Evolutionary conservation across 2,329 filamentous ascomycete species (phyloP), one percentile per base, ranked within the genome.

Genomic region (Verticillium klebahnii): DNA sequence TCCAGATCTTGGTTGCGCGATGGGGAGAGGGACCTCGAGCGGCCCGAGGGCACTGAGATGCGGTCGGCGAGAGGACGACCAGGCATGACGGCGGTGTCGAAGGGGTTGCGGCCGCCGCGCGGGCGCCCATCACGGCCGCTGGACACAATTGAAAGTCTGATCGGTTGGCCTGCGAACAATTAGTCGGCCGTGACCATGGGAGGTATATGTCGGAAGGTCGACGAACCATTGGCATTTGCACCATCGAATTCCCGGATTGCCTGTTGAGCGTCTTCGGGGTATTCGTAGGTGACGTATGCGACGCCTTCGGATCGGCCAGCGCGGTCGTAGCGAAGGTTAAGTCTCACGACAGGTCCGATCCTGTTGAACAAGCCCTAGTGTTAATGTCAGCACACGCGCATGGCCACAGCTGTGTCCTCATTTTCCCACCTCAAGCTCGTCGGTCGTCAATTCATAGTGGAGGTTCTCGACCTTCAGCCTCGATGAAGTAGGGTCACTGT

Each of bases 391-490:
- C 32, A 39, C 77, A 31, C 78, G 74, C 56, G 31, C 23, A 14
- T 6, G 8, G 8, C 3, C 9, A 5, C n/a, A 14, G 11, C 23
- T n/a, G 6, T 31, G 3, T 12, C 9, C 29, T 17, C 17, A 29
- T 39, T 36, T 11, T 57, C 76, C 61, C 78, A 96, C 92, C 70
- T 90, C 85, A 60, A 97, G 82, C 71, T 97, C 93, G 40, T 89
- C 88, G 74, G 94, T 87, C 14, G 90, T 93, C 65, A 97, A 83
- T 64, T 97, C 93, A 75, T 96, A 97, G 75, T 97, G 93, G 62
- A 97, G 80, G 73, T 97, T 97, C 64, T 96, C 92, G 64, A 97
- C 89, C 67, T 89, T 89, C 67, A 97, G 76, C 76, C 92, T 94
- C 56, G 88, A 82, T 68, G 88, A 87, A 61, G 78, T 77, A 34